Percentiles rank a stretch among this genome's conserved stretches.
Evolutionary conservation across 2,329 filamentous ascomycete species (phyloP).

Genomic region (Hypomyces perniciosus): DNA sequence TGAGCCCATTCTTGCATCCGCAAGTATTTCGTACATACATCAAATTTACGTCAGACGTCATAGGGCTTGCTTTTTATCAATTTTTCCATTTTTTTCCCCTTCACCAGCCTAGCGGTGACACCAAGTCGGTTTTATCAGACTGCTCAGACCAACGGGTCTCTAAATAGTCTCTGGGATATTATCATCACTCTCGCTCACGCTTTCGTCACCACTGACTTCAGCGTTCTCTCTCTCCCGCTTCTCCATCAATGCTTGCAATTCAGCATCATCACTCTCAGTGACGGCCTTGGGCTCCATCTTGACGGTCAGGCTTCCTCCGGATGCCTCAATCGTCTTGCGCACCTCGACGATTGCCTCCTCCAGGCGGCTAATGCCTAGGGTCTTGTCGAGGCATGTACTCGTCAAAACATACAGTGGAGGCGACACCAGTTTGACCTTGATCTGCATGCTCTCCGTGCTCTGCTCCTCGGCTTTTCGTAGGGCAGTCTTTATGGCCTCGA

Average conservation of each 20-base stretch:
- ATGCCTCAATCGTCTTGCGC: conserved; percentile 67
- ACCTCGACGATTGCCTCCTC: conserved; percentile 90
- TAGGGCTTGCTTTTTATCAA: too few species aligned
- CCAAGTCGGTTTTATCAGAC: too few species aligned
- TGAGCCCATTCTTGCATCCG: too few species aligned
- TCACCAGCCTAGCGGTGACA: too few species aligned
- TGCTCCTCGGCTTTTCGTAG: conserved; percentile 85
- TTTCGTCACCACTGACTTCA: conserved; percentile 96
- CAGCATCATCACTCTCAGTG: conserved; percentile 95
- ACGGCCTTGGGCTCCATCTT: conserved; percentile 99
- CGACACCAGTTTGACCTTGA: conserved; percentile 98
- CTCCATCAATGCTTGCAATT: conserved; percentile 97
- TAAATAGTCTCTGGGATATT: conserved; percentile 47
- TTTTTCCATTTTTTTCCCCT: too few species aligned
- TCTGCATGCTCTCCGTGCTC: conserved; percentile 87
- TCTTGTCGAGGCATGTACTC: conserved; percentile 92
- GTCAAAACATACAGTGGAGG: conserved; percentile 95
- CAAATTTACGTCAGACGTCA: too few species aligned
- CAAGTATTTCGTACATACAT: too few species aligned
- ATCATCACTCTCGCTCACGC: conserved; percentile 91
- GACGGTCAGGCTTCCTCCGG: conserved; percentile 75
- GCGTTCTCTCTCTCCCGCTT: conserved; percentile 97
- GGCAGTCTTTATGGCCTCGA: conserved; percentile 94
- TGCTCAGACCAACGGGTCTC: conserved; percentile 7
- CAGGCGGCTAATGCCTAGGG: conserved; percentile 71